phyloP scores from a whole-genome alignment of 1,284 basidiomycete species.

The Heterobasidion occidentale region DNA sequence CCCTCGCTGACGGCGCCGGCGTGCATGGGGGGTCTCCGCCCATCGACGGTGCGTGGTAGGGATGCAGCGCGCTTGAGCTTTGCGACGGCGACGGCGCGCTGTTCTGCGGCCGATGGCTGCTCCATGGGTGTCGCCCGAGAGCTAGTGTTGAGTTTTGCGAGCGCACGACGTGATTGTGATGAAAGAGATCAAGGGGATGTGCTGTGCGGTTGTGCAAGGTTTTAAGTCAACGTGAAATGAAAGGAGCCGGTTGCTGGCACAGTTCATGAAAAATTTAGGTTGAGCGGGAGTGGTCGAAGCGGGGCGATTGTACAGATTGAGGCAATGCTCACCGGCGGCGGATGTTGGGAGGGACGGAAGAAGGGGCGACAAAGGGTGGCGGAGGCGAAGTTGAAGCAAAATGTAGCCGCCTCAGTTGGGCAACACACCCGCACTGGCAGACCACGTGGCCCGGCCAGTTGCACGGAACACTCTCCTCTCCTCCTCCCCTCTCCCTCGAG shows the following conservation, averaged over 20 bases:
- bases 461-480: too few relatives aligned
- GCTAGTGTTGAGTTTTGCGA: conserved; percentile 1
- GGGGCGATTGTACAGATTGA: too few relatives aligned
- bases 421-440: too few relatives aligned
- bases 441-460: too few relatives aligned
- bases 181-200: background rate
- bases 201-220: background rate
- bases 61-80: conserved; percentile 87
- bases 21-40: conserved; percentile 77
- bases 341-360: background rate
- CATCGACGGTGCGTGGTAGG: conserved; percentile 81
- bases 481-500: too few relatives aligned
- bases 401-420: too few relatives aligned
- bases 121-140: conserved; percentile 25
- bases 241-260: too few relatives aligned
- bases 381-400: too few relatives aligned
- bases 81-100: conserved; percentile 79
- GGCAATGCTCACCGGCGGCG: too few relatives aligned
- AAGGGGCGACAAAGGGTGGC: background rate
- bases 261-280: too few relatives aligned
- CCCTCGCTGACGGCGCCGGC: conserved; percentile 72
- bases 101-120: conserved; percentile 47
- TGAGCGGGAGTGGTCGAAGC: too few relatives aligned
- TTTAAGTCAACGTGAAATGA: background rate
- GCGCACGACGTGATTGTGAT: background rate